phyloP scores from a whole-genome alignment of 1,139 yeast species.

The Yamadazyma kanchanaburiensis region DNA sequence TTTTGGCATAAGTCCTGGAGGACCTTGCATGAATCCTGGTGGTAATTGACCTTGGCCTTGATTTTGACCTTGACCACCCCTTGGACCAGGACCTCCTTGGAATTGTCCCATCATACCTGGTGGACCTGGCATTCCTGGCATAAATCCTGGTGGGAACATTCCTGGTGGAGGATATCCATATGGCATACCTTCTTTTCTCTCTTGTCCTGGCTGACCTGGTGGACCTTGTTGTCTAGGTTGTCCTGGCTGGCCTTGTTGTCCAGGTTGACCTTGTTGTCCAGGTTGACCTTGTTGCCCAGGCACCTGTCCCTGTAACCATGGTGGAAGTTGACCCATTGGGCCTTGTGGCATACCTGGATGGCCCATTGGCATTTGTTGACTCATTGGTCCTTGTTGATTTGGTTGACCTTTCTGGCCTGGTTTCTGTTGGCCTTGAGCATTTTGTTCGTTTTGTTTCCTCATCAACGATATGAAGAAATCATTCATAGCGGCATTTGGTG shows the following conservation, averaged over 20 bases:
- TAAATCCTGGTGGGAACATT: constrained; percentile 29
- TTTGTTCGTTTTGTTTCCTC: constrained; percentile 17
- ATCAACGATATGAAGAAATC: constrained; percentile 54
- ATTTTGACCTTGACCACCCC: constrained; percentile 1
- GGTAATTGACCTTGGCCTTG: constrained; percentile 8
- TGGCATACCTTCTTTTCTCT: too few relatives aligned
- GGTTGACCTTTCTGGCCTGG: constrained; percentile 4
- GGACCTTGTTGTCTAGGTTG: constrained; percentile 6
- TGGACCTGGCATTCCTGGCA: constrained; percentile 24
- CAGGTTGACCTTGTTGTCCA: constrained; percentile 3
- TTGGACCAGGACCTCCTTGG: constrained; percentile 1
- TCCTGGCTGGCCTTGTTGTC: constrained; percentile 10
- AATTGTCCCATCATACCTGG: too few relatives aligned
- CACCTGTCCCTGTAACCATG: constrained; percentile 1
- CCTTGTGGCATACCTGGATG: constrained; percentile 6
- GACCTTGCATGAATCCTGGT: constrained; percentile 1
- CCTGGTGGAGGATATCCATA: constrained; percentile 30
- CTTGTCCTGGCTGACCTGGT: too few relatives aligned
- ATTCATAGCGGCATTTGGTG: constrained; percentile 31
- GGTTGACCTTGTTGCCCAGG: constrained; percentile 1
- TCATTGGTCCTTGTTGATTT: constrained; percentile 3
- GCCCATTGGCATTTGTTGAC: constrained; percentile 2
- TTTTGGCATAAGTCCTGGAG: constrained; percentile 12
- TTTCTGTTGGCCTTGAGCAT: constrained; percentile 13
- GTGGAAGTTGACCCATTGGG: constrained; percentile 3